A percentile compares a stretch with the other conserved stretches of the same genome.
These are phyloP conservation scores for Syncephalis fuscata DNA, from an alignment of 371 early-diverging fungal species.

Conservation along the genomic window DNA sequence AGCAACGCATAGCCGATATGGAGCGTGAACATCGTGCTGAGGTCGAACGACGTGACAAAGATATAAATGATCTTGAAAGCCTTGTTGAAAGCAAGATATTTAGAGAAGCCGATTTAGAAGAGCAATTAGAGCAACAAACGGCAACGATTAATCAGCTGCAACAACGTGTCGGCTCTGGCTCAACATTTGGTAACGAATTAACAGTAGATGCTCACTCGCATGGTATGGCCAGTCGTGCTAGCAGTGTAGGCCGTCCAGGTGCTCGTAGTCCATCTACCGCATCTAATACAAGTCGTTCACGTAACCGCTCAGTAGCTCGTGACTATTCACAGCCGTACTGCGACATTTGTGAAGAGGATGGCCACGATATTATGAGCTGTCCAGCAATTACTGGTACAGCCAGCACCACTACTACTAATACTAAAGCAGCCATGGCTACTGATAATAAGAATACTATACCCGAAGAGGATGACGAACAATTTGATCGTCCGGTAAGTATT, in stretches of 20 bases:
- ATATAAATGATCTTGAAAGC: conserved; percentile 46
- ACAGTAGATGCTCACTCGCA: conserved; percentile 6
- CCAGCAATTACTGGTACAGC: conserved; percentile 25
- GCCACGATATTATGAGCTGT: conserved; percentile 51
- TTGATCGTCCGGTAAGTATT: no score
- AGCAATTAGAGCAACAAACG: conserved; percentile 34
- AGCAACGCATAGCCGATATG: conserved; percentile 27
- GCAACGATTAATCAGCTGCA: conserved; percentile 20
- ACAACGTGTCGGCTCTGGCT: not conserved
- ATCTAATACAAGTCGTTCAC: conserved; percentile 4
- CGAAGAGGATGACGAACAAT: not conserved
- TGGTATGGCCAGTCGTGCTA: not conserved
- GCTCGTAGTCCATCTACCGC: not conserved
- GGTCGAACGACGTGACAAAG: conserved; percentile 34
- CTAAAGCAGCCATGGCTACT: conserved; percentile 2
- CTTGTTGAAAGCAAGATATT: conserved; percentile 63
- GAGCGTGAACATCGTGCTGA: conserved; percentile 39
- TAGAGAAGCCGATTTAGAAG: conserved; percentile 54
- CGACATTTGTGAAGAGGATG: conserved; percentile 45
- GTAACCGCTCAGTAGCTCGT: not conserved
- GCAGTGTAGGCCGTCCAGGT: conserved; percentile 2
- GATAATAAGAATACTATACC: not conserved
- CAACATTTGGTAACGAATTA: conserved; percentile 6
- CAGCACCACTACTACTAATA: conserved; percentile 3
- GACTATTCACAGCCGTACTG: conserved; percentile 19